Percentiles rank a stretch among this genome's conserved stretches.
Conservation (phyloP, 1,139 yeast genomes). For the Yamadazyma pseudoaaseri region DNA sequence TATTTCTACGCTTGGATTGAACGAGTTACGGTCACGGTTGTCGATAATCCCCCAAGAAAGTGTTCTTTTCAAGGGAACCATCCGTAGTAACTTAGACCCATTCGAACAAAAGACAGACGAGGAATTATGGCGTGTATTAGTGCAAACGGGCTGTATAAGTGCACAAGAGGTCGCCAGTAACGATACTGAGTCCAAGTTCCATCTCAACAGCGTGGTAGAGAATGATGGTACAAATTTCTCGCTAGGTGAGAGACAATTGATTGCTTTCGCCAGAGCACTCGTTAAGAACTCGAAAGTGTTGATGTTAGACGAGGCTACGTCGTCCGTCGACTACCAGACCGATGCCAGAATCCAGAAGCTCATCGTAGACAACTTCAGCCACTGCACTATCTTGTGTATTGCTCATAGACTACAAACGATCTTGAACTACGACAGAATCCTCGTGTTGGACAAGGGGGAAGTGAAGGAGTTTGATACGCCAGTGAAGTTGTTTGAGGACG, state of each 20-base stretch:
- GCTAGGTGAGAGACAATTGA: constrained; percentile 51
- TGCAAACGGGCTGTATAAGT: constrained; percentile 25
- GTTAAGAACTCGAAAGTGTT: constrained; percentile 47
- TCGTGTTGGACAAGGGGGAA: constrained; percentile 51
- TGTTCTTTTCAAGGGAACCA: constrained; percentile 78
- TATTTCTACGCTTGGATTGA: constrained; percentile 63
- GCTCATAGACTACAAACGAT: constrained; percentile 56
- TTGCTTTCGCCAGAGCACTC: constrained; percentile 52
- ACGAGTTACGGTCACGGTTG: constrained; percentile 69
- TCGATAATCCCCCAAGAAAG: constrained; percentile 94
- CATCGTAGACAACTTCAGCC: constrained; percentile 40
- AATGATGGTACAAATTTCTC: constrained; percentile 54
- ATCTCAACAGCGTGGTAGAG: constrained; percentile 46
- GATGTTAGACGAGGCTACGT: constrained; percentile 55
- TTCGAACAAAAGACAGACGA: constrained; percentile 29
- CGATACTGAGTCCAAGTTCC: constrained; percentile 28
- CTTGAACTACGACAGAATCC: constrained; percentile 46
- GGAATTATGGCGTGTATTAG: constrained; percentile 29
- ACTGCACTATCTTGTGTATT: constrained; percentile 51
- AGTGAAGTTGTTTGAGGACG: constrained; percentile 30
- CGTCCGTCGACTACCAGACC: constrained; percentile 57
- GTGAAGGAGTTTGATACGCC: constrained; percentile 51
- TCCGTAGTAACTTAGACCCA: constrained; percentile 79
- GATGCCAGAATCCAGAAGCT: constrained; percentile 49
- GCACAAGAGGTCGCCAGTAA: constrained; percentile 5